A percentile compares a stretch with the other conserved stretches of the same genome.
Conservation (phyloP, 2,329 filamentous ascomycete species). For the Didymella keratinophila region DNA sequence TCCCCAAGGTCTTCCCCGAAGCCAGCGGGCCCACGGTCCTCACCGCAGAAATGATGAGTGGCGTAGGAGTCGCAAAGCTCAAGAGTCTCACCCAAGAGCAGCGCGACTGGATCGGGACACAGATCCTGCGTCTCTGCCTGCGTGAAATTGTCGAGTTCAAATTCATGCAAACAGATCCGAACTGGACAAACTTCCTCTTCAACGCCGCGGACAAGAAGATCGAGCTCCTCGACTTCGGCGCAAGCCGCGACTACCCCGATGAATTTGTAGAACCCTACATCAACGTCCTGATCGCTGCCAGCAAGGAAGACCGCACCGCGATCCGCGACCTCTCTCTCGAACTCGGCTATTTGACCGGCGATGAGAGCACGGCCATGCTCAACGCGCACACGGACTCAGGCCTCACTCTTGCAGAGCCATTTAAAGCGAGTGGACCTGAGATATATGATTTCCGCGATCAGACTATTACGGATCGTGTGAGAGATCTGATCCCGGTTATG, state of each 20-base stretch:
- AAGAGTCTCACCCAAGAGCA: constrained; percentile 79
- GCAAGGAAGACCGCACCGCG: constrained; percentile 69
- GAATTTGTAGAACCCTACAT: constrained; percentile 84
- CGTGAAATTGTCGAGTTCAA: constrained; percentile 93
- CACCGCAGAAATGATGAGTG: constrained; percentile 91
- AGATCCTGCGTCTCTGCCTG: constrained; percentile 89
- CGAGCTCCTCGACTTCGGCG: constrained; percentile 94
- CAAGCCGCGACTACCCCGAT: constrained; percentile 82
- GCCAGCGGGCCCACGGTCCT: constrained; percentile 86
- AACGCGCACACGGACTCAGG: constrained; percentile 90
- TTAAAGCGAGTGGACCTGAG: constrained; percentile 74
- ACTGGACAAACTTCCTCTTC: constrained; percentile 99
- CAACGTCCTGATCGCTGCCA: constrained; percentile 79
- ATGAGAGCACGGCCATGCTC: constrained; percentile 85
- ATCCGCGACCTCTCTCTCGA: constrained; percentile 74
- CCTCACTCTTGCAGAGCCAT: constrained; percentile 90
- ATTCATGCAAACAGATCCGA: constrained; percentile 99
- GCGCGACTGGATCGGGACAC: constrained; percentile 94
- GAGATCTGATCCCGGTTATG: constrained; percentile 90
- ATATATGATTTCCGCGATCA: constrained; percentile 93
- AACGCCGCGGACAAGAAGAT: constrained; percentile 75
- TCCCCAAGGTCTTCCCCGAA: constrained; percentile 79
- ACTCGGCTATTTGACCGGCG: constrained; percentile 90
- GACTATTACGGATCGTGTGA: constrained; percentile 94
- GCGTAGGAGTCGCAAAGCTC: constrained; percentile 83